Base-by-base conservation (phyloP, 2,329 filamentous ascomycete genomes). In the Pseudogymnoascus sp. region DNA sequence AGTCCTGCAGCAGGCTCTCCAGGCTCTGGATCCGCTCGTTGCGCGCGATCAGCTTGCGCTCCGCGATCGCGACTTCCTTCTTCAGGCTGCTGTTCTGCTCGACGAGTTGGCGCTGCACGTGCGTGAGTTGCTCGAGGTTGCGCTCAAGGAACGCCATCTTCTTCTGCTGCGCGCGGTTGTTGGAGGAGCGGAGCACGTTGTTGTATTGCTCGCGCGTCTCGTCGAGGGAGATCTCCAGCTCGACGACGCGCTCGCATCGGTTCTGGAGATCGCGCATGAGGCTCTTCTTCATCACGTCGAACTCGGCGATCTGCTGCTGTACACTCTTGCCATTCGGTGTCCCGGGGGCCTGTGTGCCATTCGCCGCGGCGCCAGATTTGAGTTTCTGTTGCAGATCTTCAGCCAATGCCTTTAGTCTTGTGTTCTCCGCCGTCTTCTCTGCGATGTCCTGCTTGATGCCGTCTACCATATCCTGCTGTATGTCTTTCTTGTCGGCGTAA, bases 111-210 rank as follows among this genome's bases (percentile, higher is more conserved):
- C 95, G 87, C 78, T 99, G 95, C 62, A 99, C 95, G 73, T 96
- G 91, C 3, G 95, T 99, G 63, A 99, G 83, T 77, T 99, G 95
- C 79, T 99, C 95, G 42, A 99, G 86, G 75, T 99, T 99, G 73
- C 95, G 89, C 80, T 99, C 95, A 61, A 99, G 80, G 83, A 99
- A 99, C 14, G 95, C 96, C 90, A 99, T 97, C 85, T 99, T 99
- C 89, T 99, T 99, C 78, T 99, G 95, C 80, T 99, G 95, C 23
- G 95, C 93, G 65, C 95, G 89, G 81, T 96, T 97, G 81, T 99
- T 99, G 69, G 91, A 96, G 60, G 91, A 95, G 64, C 93, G 88
- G 64, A 99, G 84, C 66, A 99, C 95, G 71, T 96, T 97, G 81
- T 99, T 97, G 80, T 99, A 99, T 78, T 99, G 95, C 80, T 99